Evolutionary conservation across 2,329 filamentous ascomycete species (phyloP).

Genomic region (Fusarium sp.): DNA sequence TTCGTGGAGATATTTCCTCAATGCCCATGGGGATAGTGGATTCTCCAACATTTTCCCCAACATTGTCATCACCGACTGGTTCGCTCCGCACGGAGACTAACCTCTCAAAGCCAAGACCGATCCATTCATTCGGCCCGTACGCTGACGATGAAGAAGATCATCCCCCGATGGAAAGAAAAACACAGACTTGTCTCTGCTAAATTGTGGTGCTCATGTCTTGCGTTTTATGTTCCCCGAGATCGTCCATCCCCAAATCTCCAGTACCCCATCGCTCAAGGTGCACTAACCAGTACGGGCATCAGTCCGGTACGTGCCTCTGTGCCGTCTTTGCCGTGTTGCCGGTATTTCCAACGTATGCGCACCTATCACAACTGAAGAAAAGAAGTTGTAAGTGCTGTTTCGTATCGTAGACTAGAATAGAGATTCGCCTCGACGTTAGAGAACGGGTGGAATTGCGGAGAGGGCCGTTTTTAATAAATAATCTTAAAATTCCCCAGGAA

Average conservation of each 20-base stretch:
- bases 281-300: slow-evolving; percentile 8
- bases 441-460: slow-evolving; percentile 7
- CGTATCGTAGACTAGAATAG: not conserved
- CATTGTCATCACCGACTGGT: not conserved
- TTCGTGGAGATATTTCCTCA: slow-evolving; percentile 4
- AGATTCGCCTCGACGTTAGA: slow-evolving; percentile 2
- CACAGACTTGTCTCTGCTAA: not conserved
- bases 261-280: not conserved
- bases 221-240: not conserved
- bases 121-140: slow-evolving; percentile 18
- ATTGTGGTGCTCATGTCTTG: not conserved
- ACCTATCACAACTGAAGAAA: slow-evolving; percentile 1
- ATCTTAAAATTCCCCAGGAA: not conserved
- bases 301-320: not conserved
- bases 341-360: slow-evolving; percentile 3
- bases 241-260: not conserved
- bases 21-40: slow-evolving; percentile 7
- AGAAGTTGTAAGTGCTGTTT: not conserved
- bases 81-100: slow-evolving; percentile 4
- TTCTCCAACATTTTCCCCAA: slow-evolving; percentile 21
- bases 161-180: not conserved
- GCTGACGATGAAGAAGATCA: not conserved
- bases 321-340: slow-evolving; percentile 13
- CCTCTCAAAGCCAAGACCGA: not conserved
- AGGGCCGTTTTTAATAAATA: slow-evolving; percentile 7